Evolutionary conservation across 345 rosid genomes (phyloP), one percentile per base, ranked within the genome.

Genomic region (Populus simonii): DNA sequence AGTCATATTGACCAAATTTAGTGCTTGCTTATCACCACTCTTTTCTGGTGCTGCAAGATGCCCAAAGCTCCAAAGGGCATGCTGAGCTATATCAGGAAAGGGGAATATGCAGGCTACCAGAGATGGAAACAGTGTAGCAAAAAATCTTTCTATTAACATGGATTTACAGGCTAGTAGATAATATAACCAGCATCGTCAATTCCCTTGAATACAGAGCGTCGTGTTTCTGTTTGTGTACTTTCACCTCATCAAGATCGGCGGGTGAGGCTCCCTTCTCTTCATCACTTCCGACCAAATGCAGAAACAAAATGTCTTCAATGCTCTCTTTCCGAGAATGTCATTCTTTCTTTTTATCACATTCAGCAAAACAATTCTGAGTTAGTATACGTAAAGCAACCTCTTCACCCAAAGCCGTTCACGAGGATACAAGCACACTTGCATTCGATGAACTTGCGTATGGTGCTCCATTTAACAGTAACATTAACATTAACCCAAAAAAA

Each of bases 371-470:
- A 43, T 4, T 16, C 25, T 17, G 87, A 84, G 36, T 5, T 23
- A 15, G 81, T 67, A 12, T 61, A 31, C 3, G 68, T 78, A 31
- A 47, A 2, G 78, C 90, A 22, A 70, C 86, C 29, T 78, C 89
- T 0, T 83, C 70, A 6, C 70, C 71, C 31, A 63, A 80, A 17
- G 68, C 76, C 3, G 84, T 89, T 87, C 84, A 89, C 65, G 71
- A 82, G 15, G 83, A 89, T 12, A 79, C 87, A 4, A 81, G 85
- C 78, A 80, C 80, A 25, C 77, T 89, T 13, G 90, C 92, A 1
- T 22, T 75, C 3, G 85, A 87, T 10, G 80, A 83, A 51, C 73
- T 66, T 3, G 75, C 79, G 87, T 15, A 39, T 87, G 7, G 55
- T 89, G 8, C 43, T 85, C 92, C 92, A 6, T 87, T 87, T 70